A percentile compares a stretch with the other conserved stretches of the same genome.
Conservation (phyloP, 768 basidiomycete species). For the Vararia minispora region DNA sequence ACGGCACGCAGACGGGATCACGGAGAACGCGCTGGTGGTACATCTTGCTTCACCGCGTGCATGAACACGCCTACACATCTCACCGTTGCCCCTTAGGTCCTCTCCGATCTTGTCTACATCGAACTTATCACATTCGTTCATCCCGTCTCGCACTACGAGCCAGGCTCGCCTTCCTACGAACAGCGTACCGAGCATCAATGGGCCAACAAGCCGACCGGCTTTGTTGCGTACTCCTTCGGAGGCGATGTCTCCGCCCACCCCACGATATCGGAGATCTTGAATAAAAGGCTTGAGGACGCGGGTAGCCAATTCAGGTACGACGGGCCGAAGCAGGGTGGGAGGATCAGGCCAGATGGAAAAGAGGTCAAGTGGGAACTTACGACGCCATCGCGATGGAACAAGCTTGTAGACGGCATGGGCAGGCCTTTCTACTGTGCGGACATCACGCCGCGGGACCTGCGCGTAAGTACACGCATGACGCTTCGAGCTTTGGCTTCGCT, state of each 20-base stretch:
- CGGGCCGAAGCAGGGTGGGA: slow-evolving; percentile 39
- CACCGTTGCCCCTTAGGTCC: slow-evolving; percentile 23
- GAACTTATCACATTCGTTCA: slow-evolving; percentile 62
- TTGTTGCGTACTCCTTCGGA: slow-evolving; percentile 59
- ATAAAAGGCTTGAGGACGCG: slow-evolving; percentile 29
- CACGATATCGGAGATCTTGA: slow-evolving; percentile 42
- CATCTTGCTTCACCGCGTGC: neutral
- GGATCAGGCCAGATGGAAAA: slow-evolving; percentile 43
- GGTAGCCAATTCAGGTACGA: slow-evolving; percentile 31
- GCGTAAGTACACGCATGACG: slow-evolving; percentile 31
- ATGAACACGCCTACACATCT: neutral
- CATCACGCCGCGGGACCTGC: slow-evolving; percentile 44
- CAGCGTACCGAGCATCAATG: slow-evolving; percentile 39
- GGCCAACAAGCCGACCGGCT: slow-evolving; percentile 44
- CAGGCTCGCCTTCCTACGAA: slow-evolving; percentile 31
- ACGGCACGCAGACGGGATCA: slow-evolving; percentile 49
- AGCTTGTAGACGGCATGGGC: slow-evolving; percentile 19
- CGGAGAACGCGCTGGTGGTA: slow-evolving; percentile 57
- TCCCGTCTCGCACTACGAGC: slow-evolving; percentile 41
- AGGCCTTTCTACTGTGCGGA: slow-evolving; percentile 72
- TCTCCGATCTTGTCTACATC: slow-evolving; percentile 50
- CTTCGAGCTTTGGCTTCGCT: neutral
- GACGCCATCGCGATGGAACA: slow-evolving; percentile 18
- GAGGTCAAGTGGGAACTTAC: slow-evolving; percentile 50
- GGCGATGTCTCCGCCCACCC: slow-evolving; percentile 30